Evolutionary conservation across 1,284 basidiomycete genomes (phyloP).

Genomic region (Trametes pubescens): DNA sequence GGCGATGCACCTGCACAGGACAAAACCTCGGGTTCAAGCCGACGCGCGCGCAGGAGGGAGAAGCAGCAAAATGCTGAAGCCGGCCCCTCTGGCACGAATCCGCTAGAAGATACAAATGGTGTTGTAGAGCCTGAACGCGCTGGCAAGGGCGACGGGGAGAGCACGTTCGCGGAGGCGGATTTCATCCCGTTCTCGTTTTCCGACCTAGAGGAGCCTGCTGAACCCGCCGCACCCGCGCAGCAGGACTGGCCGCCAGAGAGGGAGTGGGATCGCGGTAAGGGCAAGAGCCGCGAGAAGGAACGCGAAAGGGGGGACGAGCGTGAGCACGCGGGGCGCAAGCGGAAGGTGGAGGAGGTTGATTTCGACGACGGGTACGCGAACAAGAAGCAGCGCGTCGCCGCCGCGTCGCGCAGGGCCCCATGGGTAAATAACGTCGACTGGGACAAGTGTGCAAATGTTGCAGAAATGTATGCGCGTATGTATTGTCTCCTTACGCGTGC

Average conservation of each 20-base stretch:
- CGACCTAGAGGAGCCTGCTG: constrained; percentile 43
- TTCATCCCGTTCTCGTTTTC: constrained; percentile 63
- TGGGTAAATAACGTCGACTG: constrained; percentile 85
- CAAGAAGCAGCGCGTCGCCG: constrained; percentile 67
- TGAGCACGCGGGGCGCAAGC: constrained; percentile 44
- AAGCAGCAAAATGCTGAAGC: constrained; percentile 32
- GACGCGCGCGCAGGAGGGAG: constrained; percentile 35
- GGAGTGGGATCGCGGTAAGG: constrained; percentile 53
- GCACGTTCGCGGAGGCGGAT: constrained; percentile 54
- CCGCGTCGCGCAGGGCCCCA: constrained; percentile 71
- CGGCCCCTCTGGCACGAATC: constrained; percentile 29
- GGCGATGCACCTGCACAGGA: constrained; percentile 20
- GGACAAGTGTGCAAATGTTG: constrained; percentile 79
- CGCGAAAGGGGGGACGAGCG: constrained; percentile 41
- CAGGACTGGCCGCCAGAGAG: constrained; percentile 45
- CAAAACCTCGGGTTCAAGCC: constrained; percentile 28
- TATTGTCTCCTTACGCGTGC: constrained; percentile 1
- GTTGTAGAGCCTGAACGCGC: neutral
- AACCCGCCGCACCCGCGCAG: constrained; percentile 39
- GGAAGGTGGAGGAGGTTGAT: constrained; percentile 56
- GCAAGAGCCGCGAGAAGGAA: constrained; percentile 37
- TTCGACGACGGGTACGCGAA: constrained; percentile 59
- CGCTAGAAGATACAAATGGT: neutral
- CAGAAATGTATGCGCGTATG: constrained; percentile 68
- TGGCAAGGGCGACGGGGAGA: neutral